Evolutionary conservation across 371 early-diverging fungal genomes (phyloP).

Genomic region (Saksenaea oblongispora): DNA sequence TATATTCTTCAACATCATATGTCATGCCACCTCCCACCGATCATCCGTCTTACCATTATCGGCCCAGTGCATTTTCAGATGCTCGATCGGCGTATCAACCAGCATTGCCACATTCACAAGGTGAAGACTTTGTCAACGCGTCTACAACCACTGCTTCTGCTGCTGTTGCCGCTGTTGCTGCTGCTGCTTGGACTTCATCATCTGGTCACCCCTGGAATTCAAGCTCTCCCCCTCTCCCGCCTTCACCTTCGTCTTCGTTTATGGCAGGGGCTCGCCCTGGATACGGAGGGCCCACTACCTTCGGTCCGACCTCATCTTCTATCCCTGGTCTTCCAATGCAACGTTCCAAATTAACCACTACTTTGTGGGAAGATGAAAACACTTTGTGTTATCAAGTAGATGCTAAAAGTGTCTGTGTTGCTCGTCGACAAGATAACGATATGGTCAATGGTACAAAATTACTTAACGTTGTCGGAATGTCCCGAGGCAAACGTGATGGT

Average conservation of each 20-base stretch:
- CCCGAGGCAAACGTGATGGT: conserved; percentile 86
- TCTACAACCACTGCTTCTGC: conserved; percentile 30
- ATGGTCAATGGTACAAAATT: conserved; percentile 88
- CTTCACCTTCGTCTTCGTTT: conserved; percentile 18
- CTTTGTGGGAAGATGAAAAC: conserved; percentile 83
- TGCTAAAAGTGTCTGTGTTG: conserved; percentile 75
- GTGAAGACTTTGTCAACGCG: background rate
- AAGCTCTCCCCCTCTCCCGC: conserved; percentile 20
- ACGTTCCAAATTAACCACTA: conserved; percentile 70
- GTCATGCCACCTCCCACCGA: conserved; percentile 26
- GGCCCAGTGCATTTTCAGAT: conserved; percentile 36
- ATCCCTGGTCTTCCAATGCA: conserved; percentile 20
- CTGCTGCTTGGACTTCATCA: conserved; percentile 16
- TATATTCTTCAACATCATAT: conserved; percentile 37
- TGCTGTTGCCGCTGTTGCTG: conserved; percentile 14
- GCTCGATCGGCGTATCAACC: conserved; percentile 20
- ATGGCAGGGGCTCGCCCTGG: conserved; percentile 15
- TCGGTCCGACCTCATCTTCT: conserved; percentile 14
- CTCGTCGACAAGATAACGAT: conserved; percentile 79
- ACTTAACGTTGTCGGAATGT: conserved; percentile 85
- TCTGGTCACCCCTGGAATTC: conserved; percentile 8
- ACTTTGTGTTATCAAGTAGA: conserved; percentile 83
- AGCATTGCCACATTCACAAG: conserved; percentile 7
- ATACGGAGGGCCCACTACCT: conserved; percentile 17
- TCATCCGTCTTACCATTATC: conserved; percentile 24